Conservation (phyloP, 1,284 basidiomycete species). For the Marasmius sp. region DNA sequence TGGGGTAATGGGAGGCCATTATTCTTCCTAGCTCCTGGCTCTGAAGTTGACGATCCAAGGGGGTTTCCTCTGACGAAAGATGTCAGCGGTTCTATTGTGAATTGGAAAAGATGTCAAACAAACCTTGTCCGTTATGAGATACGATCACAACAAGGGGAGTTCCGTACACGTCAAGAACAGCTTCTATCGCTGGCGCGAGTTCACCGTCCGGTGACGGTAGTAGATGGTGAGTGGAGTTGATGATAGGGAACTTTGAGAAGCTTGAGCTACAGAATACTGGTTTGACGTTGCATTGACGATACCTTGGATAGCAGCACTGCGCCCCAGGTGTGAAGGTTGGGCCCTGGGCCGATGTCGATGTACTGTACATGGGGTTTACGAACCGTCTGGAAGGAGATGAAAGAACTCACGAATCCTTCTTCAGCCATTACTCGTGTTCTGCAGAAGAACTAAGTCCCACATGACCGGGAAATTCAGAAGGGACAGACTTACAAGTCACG, state of each 20-base stretch:
- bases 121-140: slow-evolving; percentile 91
- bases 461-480: neutral
- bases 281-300: slow-evolving; percentile 5
- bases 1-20: slow-evolving; percentile 71
- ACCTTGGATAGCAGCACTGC: slow-evolving; percentile 82
- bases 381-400: neutral
- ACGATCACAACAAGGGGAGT: slow-evolving; percentile 82
- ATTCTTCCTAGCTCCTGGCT: slow-evolving; percentile 81
- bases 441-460: neutral
- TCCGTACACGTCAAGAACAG: slow-evolving; percentile 83
- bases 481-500: slow-evolving; percentile 70
- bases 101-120: slow-evolving; percentile 8
- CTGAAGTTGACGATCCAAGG: slow-evolving; percentile 87
- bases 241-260: slow-evolving; percentile 79
- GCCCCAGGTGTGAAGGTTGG: slow-evolving; percentile 92
- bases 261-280: neutral
- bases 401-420: slow-evolving; percentile 73
- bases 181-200: slow-evolving; percentile 90
- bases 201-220: slow-evolving; percentile 88
- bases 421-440: slow-evolving; percentile 78
- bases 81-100: slow-evolving; percentile 4
- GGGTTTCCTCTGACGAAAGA: slow-evolving; percentile 72
- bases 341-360: slow-evolving; percentile 84
- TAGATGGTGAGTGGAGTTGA: slow-evolving; percentile 87
- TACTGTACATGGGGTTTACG: slow-evolving; percentile 41